These are phyloP conservation scores for Ananas comosus DNA, from an alignment of 176 grass and related monocot genomes.

Conservation along the genomic window DNA sequence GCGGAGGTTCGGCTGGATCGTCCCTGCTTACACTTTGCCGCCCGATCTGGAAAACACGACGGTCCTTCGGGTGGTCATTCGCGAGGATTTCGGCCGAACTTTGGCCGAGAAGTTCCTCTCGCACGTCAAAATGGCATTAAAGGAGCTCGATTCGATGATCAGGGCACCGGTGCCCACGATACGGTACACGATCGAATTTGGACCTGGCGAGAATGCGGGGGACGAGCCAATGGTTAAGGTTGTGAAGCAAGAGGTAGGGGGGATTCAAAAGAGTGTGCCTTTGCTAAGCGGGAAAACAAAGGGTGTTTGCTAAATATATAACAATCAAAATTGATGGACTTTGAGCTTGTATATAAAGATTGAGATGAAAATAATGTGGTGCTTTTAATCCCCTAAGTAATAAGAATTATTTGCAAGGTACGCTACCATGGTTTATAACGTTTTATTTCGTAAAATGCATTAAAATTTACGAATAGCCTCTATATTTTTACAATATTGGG, in stretches of 20 bases:
- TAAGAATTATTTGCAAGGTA: too few relatives aligned
- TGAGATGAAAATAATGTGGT: too few relatives aligned
- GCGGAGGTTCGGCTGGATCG: conserved; percentile 66
- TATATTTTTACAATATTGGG: too few relatives aligned
- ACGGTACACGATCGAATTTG: conserved; percentile 49
- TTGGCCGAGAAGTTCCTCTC: conserved; percentile 2
- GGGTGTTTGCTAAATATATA: conserved; percentile 38
- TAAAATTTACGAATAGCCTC: too few relatives aligned
- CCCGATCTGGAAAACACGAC: conserved; percentile 57
- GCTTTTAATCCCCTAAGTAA: too few relatives aligned
- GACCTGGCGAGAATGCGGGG: conserved; percentile 7
- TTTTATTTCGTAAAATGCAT: too few relatives aligned
- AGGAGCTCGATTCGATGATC: neutral
- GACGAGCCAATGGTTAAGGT: conserved; percentile 33
- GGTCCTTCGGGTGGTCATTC: conserved; percentile 34
- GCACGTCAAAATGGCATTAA: neutral
- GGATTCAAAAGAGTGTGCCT: conserved; percentile 30
- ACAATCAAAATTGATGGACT: neutral
- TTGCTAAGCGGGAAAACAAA: conserved; percentile 59
- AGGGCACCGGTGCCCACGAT: conserved; percentile 15
- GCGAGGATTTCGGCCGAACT: conserved; percentile 20
- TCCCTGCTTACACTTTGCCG: conserved; percentile 89
- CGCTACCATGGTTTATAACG: too few relatives aligned
- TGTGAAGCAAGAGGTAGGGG: conserved; percentile 31
- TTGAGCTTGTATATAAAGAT: too few relatives aligned